phyloP scores from a whole-genome alignment of 2,329 filamentous ascomycete species.

The Claviceps fusiformis region DNA sequence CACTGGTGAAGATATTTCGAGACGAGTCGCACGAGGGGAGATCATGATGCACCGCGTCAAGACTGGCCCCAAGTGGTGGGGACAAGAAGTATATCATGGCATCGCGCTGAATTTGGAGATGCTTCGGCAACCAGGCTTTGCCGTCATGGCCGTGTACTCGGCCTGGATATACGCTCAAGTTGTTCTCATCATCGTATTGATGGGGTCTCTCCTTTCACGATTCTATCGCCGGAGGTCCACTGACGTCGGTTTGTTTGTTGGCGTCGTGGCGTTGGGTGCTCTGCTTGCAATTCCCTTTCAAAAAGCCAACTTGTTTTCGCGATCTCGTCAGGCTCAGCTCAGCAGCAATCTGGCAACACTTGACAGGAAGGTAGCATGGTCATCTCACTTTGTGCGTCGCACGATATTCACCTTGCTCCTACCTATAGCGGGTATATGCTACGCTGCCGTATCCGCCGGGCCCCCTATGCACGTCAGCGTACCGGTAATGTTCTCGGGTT shows the following conservation, averaged over 20 bases:
- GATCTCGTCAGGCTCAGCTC: conserved; percentile 43
- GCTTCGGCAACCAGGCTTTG: conserved; percentile 60
- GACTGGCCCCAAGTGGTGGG: conserved; percentile 63
- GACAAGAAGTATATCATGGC: conserved; percentile 61
- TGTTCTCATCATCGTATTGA: conserved; percentile 56
- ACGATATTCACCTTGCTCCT: conserved; percentile 53
- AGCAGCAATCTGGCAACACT: conserved; percentile 56
- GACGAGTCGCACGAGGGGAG: conserved; percentile 55
- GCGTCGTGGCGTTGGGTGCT: conserved; percentile 54
- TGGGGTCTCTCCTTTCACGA: conserved; percentile 58
- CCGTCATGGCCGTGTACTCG: conserved; percentile 57
- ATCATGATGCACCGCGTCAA: conserved; percentile 63
- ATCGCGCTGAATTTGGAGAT: conserved; percentile 53
- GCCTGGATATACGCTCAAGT: conserved; percentile 70
- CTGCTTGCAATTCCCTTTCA: conserved; percentile 59
- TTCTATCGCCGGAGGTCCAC: conserved; percentile 52
- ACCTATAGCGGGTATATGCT: conserved; percentile 52
- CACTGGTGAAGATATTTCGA: conserved; percentile 35
- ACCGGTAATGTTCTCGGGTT: conserved; percentile 51
- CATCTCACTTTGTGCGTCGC: conserved; percentile 57
- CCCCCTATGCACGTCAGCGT: conserved; percentile 45
- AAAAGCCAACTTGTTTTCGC: conserved; percentile 55
- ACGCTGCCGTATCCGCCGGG: conserved; percentile 53
- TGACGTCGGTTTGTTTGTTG: conserved; percentile 52
- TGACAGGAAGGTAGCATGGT: conserved; percentile 50